Conservation (phyloP, 495 filamentous ascomycete species). For the Neurospora sp. region DNA sequence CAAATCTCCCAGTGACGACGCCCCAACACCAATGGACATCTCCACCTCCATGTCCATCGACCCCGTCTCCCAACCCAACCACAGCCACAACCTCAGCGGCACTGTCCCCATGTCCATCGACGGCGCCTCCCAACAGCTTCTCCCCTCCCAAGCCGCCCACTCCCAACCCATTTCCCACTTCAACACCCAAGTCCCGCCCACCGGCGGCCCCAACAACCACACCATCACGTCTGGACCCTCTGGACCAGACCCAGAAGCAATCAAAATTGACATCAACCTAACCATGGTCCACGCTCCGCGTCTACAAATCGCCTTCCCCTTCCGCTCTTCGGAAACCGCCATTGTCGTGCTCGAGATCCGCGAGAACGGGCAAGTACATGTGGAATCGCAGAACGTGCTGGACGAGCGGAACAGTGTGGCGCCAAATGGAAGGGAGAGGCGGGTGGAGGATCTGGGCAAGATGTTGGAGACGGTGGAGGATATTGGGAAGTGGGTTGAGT, state of each 20-base stretch:
- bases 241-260: not conserved
- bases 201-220: not conserved
- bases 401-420: conserved; percentile 13
- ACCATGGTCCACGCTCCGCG: conserved; percentile 35
- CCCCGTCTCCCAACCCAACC: conserved; percentile 4
- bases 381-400: conserved; percentile 33
- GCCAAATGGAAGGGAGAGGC: conserved; percentile 11
- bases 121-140: not conserved
- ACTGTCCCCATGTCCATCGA: conserved; percentile 12
- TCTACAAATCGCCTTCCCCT: conserved; percentile 42
- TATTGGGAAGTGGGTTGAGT: conserved; percentile 52
- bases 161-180: not conserved
- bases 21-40: not conserved
- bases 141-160: not conserved
- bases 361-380: conserved; percentile 47
- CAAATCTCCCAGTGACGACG: not conserved
- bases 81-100: conserved; percentile 37
- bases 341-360: conserved; percentile 49
- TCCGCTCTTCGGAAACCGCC: conserved; percentile 24
- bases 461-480: conserved; percentile 34
- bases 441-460: conserved; percentile 22
- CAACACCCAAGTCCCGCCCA: not conserved
- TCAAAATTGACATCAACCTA: conserved; percentile 40
- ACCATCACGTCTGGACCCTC: not conserved
- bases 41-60: not conserved